A percentile compares a stretch with the other conserved stretches of the same genome.
phyloP scores from a whole-genome alignment of 208 protist species.

The Phytomonas francai region DNA sequence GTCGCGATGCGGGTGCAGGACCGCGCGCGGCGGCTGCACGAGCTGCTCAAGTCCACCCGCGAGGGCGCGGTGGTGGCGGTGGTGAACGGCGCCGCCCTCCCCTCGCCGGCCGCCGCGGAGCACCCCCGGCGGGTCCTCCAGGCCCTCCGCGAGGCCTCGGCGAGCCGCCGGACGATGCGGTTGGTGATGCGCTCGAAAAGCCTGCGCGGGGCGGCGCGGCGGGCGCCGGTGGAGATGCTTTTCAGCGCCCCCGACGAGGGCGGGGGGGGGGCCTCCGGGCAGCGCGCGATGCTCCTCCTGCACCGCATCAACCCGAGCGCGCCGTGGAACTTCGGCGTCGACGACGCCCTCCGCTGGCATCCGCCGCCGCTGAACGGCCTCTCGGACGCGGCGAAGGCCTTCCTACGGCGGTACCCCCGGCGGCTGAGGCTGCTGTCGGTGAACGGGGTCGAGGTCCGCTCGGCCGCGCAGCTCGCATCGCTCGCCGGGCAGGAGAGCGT shows the following conservation, averaged over 20 bases:
- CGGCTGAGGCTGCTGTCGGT: slow-evolving; percentile 42
- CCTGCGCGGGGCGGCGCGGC: slow-evolving; percentile 28
- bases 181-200: slow-evolving; percentile 22
- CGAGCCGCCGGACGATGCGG: slow-evolving; percentile 23
- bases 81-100: slow-evolving; percentile 23
- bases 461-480: slow-evolving; percentile 27
- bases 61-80: slow-evolving; percentile 31
- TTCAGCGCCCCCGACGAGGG: slow-evolving; percentile 37
- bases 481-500: slow-evolving; percentile 38
- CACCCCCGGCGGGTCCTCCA: slow-evolving; percentile 15
- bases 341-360: slow-evolving; percentile 21
- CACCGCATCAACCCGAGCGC: slow-evolving; percentile 24
- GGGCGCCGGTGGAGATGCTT: slow-evolving; percentile 25
- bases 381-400: slow-evolving; percentile 17
- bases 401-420: slow-evolving; percentile 23
- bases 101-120: not conserved
- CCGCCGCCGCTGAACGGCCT: slow-evolving; percentile 9
- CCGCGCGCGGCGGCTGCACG: slow-evolving; percentile 37
- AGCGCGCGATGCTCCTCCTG: slow-evolving; percentile 37
- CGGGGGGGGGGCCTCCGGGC: slow-evolving; percentile 41
- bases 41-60: slow-evolving; percentile 25
- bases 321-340: slow-evolving; percentile 25
- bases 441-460: slow-evolving; percentile 58
- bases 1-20: slow-evolving; percentile 36
- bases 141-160: slow-evolving; percentile 12